Evolutionary conservation across 1,284 basidiomycete genomes (phyloP), one percentile per base, ranked within the genome.

Genomic region (Cutaneotrichosporon mucoides): DNA sequence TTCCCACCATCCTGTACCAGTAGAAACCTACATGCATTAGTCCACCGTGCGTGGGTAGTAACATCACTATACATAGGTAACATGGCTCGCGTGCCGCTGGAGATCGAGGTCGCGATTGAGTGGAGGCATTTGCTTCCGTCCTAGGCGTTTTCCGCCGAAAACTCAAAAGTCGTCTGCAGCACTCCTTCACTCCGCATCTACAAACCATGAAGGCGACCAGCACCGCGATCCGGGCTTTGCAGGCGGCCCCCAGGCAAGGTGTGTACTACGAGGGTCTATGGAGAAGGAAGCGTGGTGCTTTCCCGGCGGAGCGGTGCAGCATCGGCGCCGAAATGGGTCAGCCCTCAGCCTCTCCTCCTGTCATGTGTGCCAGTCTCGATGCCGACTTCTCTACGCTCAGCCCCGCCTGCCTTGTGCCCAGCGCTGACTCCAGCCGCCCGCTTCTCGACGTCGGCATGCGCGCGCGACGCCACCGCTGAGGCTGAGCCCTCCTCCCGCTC

Each of bases 11-110:
- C 33, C 51, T 62, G 60, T 62, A 62, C 53, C 42, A 62, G 40
- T 58, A 62, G 60, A 62, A 55, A 54, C 52, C 52, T 61, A 48
- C 56, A 62, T 62, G 60, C 59, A 61, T 61, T 47, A 43, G 35
- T 10, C 46, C 46, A 8, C 13, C 16, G n/a, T 8, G 15, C 24
- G n/a, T n/a, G 40, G 42, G 33, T 44, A 8, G 6, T 33, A 16
- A 3, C 9, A 33, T 34, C 46, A 7, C 8, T 48, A 16, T 16
- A 8, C 10, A 34, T 34, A 5, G 36, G 6, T 38, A 11, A 38
- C 37, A 38, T 11, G 45, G 3, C 24, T 24, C 24, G 24, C 24
- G 24, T 24, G 24, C 24, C 24, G 24, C 24, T 24, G 24, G 24
- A 24, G 2, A 3, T 24, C 24, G 24, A 24, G 24, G 24, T 24